A percentile compares a stretch with the other conserved stretches of the same genome.
Evolutionary conservation across 306 rosid genomes (phyloP).

Genomic region (Malus sieversii): DNA sequence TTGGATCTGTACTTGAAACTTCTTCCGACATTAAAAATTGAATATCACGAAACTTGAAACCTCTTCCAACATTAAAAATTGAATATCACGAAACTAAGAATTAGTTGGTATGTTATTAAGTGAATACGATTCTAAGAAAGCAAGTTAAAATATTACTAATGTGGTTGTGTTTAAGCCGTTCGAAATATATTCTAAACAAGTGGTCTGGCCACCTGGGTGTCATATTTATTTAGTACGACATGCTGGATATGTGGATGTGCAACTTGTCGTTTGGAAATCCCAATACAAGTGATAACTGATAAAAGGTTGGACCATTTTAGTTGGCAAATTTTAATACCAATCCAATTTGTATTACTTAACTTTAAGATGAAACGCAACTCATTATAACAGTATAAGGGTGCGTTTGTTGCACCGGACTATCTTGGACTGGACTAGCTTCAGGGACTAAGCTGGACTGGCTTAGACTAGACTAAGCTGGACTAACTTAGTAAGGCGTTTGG

Average conservation of each 20-base stretch:
- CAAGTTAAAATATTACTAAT: not conserved
- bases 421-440: too few species aligned
- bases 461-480: too few species aligned
- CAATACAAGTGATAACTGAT: not conserved
- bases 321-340: constrained; percentile 1
- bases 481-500: too few species aligned
- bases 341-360: not conserved
- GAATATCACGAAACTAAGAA: not conserved
- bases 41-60: not conserved
- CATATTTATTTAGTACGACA: not conserved
- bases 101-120: not conserved
- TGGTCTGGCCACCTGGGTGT: not conserved
- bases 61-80: not conserved
- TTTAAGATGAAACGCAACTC: too few species aligned
- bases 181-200: not conserved
- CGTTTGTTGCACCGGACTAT: too few species aligned
- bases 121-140: not conserved
- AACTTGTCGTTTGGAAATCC: not conserved
- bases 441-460: too few species aligned
- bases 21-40: too few species aligned
- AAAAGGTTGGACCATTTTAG: constrained; percentile 1
- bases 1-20: not conserved
- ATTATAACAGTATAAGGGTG: too few species aligned
- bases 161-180: not conserved
- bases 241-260: not conserved